Percentiles rank a stretch among this genome's conserved stretches.
These are phyloP conservation scores for Ramaria sp. DNA, from an alignment of 768 basidiomycete genomes.

Conservation along the genomic window DNA sequence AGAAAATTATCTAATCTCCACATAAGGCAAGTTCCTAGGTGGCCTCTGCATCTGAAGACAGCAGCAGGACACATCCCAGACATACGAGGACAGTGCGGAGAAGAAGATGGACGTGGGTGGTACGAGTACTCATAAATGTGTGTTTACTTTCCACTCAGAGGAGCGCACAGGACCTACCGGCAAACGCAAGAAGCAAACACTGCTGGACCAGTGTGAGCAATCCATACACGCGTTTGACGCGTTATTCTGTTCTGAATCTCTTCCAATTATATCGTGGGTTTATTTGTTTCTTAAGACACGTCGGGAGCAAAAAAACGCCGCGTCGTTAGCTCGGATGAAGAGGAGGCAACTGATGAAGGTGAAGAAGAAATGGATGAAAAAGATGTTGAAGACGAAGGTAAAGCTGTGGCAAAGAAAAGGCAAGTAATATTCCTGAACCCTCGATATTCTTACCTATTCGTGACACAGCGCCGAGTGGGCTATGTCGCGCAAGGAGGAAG, in stretches of 20 bases:
- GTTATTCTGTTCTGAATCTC: background rate
- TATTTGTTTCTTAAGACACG: background rate
- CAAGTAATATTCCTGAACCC: slow-evolving; percentile 20
- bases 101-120: slow-evolving; percentile 13
- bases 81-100: slow-evolving; percentile 22
- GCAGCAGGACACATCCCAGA: slow-evolving; percentile 7
- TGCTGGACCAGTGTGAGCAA: slow-evolving; percentile 12
- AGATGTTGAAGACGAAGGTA: slow-evolving; percentile 23
- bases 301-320: slow-evolving; percentile 21
- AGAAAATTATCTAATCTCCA: too few species aligned
- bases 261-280: background rate
- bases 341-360: slow-evolving; percentile 19
- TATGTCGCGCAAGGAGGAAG: slow-evolving; percentile 46
- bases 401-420: slow-evolving; percentile 49
- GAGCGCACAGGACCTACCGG: slow-evolving; percentile 12
- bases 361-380: slow-evolving; percentile 33
- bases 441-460: background rate
- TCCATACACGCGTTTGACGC: slow-evolving; percentile 2
- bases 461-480: slow-evolving; percentile 53
- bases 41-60: slow-evolving; percentile 15
- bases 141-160: background rate
- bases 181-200: slow-evolving; percentile 26
- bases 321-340: slow-evolving; percentile 28
- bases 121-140: background rate
- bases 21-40: too few species aligned